Percentiles rank a stretch among this genome's conserved stretches.
Conservation (phyloP, 306 rosid genomes). For the Gastrolobium villosum region DNA sequence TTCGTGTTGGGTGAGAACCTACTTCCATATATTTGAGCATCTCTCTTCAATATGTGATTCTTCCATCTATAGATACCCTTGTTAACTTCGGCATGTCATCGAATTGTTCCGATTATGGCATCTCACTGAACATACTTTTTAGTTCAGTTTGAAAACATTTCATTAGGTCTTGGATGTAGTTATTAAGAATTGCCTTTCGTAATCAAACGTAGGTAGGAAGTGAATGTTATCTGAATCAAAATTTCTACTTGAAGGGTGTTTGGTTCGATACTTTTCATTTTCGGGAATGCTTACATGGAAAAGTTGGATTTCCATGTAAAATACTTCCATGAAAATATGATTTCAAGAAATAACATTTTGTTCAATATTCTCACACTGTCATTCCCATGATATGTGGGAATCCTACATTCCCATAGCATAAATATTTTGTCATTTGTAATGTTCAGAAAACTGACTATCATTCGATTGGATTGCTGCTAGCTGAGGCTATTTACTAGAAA, state of each 20-base stretch:
- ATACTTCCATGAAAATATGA: neutral
- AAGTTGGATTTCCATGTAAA: neutral
- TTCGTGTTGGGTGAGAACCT: slow-evolving; percentile 11
- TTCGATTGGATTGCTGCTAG: neutral
- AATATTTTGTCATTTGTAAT: no score
- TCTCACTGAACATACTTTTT: neutral
- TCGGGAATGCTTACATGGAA: neutral
- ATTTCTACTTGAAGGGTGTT: neutral
- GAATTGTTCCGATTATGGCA: neutral
- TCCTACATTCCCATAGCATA: no score
- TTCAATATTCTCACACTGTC: neutral
- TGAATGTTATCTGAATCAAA: no score
- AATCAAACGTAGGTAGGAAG: no score
- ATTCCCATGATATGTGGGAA: neutral
- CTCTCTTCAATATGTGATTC: neutral
- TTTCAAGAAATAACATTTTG: neutral
- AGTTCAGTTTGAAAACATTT: neutral
- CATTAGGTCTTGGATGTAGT: neutral
- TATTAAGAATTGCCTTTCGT: neutral
- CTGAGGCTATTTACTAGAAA: neutral
- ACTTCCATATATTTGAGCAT: neutral
- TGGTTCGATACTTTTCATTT: neutral
- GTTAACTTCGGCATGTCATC: slow-evolving; percentile 18
- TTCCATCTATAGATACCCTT: neutral
- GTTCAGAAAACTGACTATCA: no score